phyloP scores from a whole-genome alignment of 345 rosid genomes.

The Excoecaria agallocha region DNA sequence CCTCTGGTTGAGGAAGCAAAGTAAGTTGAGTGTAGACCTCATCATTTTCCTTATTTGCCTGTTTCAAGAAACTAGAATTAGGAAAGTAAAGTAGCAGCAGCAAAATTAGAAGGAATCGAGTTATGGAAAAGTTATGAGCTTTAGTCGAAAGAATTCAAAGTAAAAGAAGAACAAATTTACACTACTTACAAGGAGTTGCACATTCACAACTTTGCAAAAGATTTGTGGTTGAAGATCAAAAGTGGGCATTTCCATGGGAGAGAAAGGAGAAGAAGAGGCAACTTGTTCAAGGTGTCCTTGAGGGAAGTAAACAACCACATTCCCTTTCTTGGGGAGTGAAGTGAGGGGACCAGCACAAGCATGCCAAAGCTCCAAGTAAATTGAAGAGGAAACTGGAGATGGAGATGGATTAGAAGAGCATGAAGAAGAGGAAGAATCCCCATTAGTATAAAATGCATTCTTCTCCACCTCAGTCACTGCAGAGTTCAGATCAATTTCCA shows the following conservation, averaged over 20 bases:
- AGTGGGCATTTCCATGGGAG: slow-evolving; percentile 48
- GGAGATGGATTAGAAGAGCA: slow-evolving; percentile 52
- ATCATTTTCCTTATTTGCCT: slow-evolving; percentile 92
- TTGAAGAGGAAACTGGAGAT: slow-evolving; percentile 49
- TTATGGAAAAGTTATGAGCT: not conserved
- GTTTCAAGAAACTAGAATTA: slow-evolving; percentile 13
- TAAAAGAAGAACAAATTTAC: not conserved
- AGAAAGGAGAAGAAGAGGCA: slow-evolving; percentile 42
- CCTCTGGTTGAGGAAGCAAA: slow-evolving; percentile 76
- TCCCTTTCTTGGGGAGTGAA: slow-evolving; percentile 75
- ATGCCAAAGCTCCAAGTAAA: slow-evolving; percentile 84
- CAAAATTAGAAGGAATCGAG: slow-evolving; percentile 18
- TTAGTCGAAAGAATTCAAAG: not conserved
- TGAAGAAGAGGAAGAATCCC: slow-evolving; percentile 49
- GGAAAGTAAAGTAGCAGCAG: slow-evolving; percentile 5
- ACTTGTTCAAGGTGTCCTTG: slow-evolving; percentile 84
- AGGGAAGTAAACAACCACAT: slow-evolving; percentile 75
- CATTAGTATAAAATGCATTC: slow-evolving; percentile 41
- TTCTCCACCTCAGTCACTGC: slow-evolving; percentile 65
- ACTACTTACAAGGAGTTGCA: slow-evolving; percentile 63
- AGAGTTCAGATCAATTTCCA: slow-evolving; percentile 95
- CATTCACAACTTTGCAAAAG: slow-evolving; percentile 64
- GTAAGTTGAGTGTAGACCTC: slow-evolving; percentile 78
- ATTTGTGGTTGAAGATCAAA: slow-evolving; percentile 66
- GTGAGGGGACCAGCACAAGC: slow-evolving; percentile 91